Evolutionary conservation across 2,329 filamentous ascomycete species (phyloP).

Genomic region (Lasiodiplodia sp.): DNA sequence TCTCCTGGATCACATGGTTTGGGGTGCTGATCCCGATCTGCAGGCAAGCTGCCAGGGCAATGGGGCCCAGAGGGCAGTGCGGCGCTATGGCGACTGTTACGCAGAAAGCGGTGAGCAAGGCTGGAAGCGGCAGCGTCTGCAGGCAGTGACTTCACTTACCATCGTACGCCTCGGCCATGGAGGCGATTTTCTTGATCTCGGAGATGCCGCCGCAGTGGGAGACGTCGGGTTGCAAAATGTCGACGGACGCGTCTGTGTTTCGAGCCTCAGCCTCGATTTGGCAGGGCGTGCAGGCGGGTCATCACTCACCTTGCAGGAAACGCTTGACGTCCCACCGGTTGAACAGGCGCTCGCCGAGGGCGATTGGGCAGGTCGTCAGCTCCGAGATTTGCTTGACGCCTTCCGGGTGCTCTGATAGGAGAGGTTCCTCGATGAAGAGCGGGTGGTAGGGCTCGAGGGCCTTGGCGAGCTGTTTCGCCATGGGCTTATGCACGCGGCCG

Average conservation of each 20-base stretch:
- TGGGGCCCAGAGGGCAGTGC: conserved; percentile 76
- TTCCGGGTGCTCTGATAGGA: conserved; percentile 73
- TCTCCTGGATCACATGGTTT: conserved; percentile 78
- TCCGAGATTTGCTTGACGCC: conserved; percentile 68
- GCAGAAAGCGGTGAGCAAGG: neutral
- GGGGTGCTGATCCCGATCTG: conserved; percentile 67
- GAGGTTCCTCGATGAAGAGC: conserved; percentile 78
- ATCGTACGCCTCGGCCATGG: conserved; percentile 77
- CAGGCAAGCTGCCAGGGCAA: conserved; percentile 74
- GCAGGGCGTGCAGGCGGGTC: neutral
- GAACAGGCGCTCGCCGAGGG: conserved; percentile 75
- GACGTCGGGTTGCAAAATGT: conserved; percentile 77
- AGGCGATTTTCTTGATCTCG: conserved; percentile 72
- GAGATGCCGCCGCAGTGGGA: conserved; percentile 76
- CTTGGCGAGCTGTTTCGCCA: conserved; percentile 78
- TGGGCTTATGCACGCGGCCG: conserved; percentile 78
- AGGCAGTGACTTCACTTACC: conserved; percentile 16
- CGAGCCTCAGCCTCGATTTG: conserved; percentile 16
- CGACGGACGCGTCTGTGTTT: conserved; percentile 63
- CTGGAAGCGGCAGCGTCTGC: neutral
- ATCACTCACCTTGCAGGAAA: conserved; percentile 64
- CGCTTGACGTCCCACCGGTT: conserved; percentile 76
- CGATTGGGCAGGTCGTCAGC: conserved; percentile 69
- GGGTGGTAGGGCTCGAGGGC: conserved; percentile 72
- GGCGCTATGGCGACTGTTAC: conserved; percentile 69